These are phyloP conservation scores for Termitomyces sp. DNA, from an alignment of 768 basidiomycete species.

Conservation along the genomic window DNA sequence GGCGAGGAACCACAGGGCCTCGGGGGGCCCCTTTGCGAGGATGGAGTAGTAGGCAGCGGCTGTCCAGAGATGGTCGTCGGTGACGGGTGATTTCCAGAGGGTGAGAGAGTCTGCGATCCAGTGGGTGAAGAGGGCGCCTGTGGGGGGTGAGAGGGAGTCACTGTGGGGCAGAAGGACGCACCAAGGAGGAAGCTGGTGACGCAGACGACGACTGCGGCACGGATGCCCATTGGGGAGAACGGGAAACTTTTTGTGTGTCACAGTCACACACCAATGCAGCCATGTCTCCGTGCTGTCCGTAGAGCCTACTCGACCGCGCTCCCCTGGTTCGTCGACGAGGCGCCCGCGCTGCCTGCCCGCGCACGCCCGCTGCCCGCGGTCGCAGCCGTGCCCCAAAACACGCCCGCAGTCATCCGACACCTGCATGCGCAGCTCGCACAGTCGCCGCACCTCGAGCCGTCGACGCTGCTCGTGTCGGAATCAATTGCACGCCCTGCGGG, in stretches of 20 bases:
- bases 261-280: constrained; percentile 15
- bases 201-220: constrained; percentile 69
- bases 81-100: constrained; percentile 82
- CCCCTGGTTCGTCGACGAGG: constrained; percentile 68
- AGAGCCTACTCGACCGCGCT: constrained; percentile 15
- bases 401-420: constrained; percentile 45
- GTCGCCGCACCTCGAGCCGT: constrained; percentile 67
- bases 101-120: constrained; percentile 94
- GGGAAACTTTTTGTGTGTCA: constrained; percentile 9
- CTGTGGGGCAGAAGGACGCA: constrained; percentile 21
- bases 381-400: constrained; percentile 42
- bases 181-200: constrained; percentile 79
- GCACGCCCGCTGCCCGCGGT: constrained; percentile 21
- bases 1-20: constrained; percentile 52
- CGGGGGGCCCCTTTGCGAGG: constrained; percentile 57
- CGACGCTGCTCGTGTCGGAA: constrained; percentile 46
- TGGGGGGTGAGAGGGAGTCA: neutral
- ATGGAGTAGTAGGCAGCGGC: constrained; percentile 80
- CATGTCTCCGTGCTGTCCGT: constrained; percentile 6
- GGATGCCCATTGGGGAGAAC: constrained; percentile 53
- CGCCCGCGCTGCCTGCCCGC: constrained; percentile 17
- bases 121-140: constrained; percentile 75
- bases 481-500: constrained; percentile 47
- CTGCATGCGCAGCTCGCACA: constrained; percentile 51
- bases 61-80: constrained; percentile 80